Percentiles rank a stretch among this genome's conserved stretches.
Conservation (phyloP, 2,329 filamentous ascomycete species). For the Bimuria novae-zelandiae region DNA sequence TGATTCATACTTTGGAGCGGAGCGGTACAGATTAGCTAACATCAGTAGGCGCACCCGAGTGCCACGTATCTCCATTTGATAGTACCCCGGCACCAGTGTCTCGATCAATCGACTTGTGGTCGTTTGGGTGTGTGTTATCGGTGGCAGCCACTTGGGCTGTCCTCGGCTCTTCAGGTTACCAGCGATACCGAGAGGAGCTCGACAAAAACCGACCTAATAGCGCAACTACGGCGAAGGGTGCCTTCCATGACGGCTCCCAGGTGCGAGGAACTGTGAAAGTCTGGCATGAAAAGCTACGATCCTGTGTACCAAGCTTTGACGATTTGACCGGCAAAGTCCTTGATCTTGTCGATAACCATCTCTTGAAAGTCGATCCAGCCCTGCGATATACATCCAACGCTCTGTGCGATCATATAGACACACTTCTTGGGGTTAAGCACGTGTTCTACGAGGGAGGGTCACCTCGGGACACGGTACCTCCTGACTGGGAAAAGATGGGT, state of each 20-base stretch:
- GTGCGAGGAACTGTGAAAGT: background rate
- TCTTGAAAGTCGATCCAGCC: background rate
- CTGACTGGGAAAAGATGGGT: no score
- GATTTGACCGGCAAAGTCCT: background rate
- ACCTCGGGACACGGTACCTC: no score
- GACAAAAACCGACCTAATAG: background rate
- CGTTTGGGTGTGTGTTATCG: background rate
- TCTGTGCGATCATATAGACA: background rate
- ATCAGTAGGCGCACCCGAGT: background rate
- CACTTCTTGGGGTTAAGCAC: no score
- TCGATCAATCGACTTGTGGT: background rate
- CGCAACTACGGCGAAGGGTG: background rate
- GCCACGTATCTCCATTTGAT: no score
- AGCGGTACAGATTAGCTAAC: background rate
- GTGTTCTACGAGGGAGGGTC: no score
- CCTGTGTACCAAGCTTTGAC: background rate
- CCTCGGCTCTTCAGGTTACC: background rate
- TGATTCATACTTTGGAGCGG: background rate
- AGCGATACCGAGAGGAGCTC: background rate
- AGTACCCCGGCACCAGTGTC: background rate
- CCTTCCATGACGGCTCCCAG: background rate
- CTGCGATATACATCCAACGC: background rate
- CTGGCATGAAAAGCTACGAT: background rate
- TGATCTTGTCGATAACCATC: background rate
- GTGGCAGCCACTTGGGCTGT: background rate